Conservation (phyloP, 768 basidiomycete genomes). For the Trametes cingulata region DNA sequence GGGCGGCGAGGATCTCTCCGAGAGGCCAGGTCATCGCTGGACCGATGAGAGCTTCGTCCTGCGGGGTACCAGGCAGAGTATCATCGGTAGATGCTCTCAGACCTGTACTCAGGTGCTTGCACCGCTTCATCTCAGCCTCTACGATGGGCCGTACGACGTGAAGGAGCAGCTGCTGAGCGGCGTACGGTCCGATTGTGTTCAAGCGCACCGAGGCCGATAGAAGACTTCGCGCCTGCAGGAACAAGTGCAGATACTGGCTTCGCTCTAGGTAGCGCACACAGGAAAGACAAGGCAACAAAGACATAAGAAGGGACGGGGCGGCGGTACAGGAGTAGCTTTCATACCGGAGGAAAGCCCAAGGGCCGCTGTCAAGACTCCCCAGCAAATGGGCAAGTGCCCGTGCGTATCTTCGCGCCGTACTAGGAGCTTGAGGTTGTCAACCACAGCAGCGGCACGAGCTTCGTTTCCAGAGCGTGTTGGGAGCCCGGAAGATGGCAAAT, state of each 20-base stretch:
- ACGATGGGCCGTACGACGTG: constrained; percentile 72
- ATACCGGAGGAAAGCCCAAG: constrained; percentile 74
- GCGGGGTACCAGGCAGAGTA: neutral
- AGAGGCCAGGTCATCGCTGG: constrained; percentile 95
- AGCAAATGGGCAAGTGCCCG: constrained; percentile 90
- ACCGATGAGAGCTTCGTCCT: constrained; percentile 39
- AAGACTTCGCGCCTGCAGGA: constrained; percentile 87
- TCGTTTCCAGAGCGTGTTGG: constrained; percentile 29
- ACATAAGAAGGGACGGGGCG: neutral
- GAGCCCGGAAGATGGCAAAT: neutral
- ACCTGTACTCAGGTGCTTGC: constrained; percentile 52
- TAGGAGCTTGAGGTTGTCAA: constrained; percentile 69
- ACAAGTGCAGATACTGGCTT: constrained; percentile 84
- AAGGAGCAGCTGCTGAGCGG: constrained; percentile 83
- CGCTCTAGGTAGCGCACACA: constrained; percentile 52
- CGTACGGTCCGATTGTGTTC: constrained; percentile 91
- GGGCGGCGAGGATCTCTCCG: constrained; percentile 84
- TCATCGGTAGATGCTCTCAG: constrained; percentile 11
- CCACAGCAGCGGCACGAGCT: constrained; percentile 36
- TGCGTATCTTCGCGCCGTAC: constrained; percentile 63
- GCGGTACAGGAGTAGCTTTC: constrained; percentile 12
- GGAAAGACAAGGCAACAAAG: neutral
- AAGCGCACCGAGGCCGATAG: constrained; percentile 91
- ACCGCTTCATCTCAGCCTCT: constrained; percentile 48
- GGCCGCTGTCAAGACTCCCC: constrained; percentile 82